Conservation (phyloP, 2,329 filamentous ascomycete species). For the Colletotrichum sp. region DNA sequence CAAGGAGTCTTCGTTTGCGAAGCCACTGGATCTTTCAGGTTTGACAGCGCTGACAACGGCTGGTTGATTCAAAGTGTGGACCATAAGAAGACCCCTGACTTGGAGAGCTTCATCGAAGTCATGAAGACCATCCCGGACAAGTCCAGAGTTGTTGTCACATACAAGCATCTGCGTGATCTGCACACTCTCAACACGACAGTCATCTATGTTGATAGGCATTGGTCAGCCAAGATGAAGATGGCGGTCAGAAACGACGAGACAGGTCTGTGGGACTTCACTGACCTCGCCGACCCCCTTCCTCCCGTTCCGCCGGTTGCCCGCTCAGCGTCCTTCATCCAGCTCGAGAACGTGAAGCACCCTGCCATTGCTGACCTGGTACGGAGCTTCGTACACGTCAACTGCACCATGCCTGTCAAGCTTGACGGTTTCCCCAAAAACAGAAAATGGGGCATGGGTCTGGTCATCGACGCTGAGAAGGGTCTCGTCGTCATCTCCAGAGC, state of each 20-base stretch:
- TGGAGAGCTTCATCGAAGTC: constrained; percentile 89
- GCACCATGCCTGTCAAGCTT: constrained; percentile 92
- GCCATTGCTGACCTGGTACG: constrained; percentile 92
- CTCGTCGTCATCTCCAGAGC: constrained; percentile 93
- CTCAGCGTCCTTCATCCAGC: constrained; percentile 88
- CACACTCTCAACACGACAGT: constrained; percentile 95
- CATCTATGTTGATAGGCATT: constrained; percentile 91
- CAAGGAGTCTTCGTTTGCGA: constrained; percentile 96
- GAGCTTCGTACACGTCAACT: constrained; percentile 93
- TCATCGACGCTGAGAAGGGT: constrained; percentile 97
- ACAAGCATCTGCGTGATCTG: constrained; percentile 92
- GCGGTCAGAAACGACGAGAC: constrained; percentile 88
- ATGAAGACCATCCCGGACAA: constrained; percentile 85
- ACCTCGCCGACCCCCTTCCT: constrained; percentile 82
- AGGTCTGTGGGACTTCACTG: constrained; percentile 93
- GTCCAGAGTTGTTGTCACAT: constrained; percentile 89
- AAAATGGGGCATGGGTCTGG: constrained; percentile 93
- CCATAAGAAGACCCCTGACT: constrained; percentile 86
- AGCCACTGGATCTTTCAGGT: constrained; percentile 91
- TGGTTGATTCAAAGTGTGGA: constrained; percentile 95
- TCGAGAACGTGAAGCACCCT: constrained; percentile 86
- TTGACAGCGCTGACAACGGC: constrained; percentile 88
- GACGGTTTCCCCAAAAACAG: constrained; percentile 97
- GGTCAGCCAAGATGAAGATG: constrained; percentile 93
- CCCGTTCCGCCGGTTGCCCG: constrained; percentile 73